phyloP scores from a whole-genome alignment of 306 rosid genomes.

The Corylus avellana region DNA sequence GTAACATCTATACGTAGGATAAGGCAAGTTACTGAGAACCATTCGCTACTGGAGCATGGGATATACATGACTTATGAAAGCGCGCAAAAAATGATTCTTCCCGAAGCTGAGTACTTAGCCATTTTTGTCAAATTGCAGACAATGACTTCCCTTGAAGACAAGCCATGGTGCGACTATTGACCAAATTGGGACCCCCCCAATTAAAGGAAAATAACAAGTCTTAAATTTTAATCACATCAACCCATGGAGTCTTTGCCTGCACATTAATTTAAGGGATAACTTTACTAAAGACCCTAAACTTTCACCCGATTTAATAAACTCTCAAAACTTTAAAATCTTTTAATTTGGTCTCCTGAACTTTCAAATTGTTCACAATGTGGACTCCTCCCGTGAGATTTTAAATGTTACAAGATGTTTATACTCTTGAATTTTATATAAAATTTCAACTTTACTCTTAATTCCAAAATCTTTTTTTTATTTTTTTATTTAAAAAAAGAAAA shows the following conservation, averaged over 20 bases:
- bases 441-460: too few species aligned
- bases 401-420: too few species aligned
- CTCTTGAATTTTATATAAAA: too few species aligned
- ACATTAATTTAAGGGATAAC: too few species aligned
- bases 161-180: slow-evolving; percentile 2
- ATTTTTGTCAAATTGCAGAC: not conserved
- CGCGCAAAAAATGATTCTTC: not conserved
- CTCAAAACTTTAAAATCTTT: too few species aligned
- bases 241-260: slow-evolving; percentile 10
- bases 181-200: slow-evolving; percentile 22
- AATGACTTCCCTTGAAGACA: not conserved
- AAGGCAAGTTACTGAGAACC: not conserved
- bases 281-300: too few species aligned
- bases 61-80: not conserved
- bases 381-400: too few species aligned
- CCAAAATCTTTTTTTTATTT: too few species aligned
- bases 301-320: too few species aligned
- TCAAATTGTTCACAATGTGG: too few species aligned
- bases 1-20: not conserved
- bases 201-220: slow-evolving; percentile 5
- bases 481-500: too few species aligned
- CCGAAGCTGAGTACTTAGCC: not conserved
- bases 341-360: too few species aligned
- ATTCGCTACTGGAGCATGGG: not conserved
- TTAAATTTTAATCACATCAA: not conserved